Evolutionary conservation across 78 protist genomes (phyloP).

Genomic region (Dictyostelium intermedium): DNA sequence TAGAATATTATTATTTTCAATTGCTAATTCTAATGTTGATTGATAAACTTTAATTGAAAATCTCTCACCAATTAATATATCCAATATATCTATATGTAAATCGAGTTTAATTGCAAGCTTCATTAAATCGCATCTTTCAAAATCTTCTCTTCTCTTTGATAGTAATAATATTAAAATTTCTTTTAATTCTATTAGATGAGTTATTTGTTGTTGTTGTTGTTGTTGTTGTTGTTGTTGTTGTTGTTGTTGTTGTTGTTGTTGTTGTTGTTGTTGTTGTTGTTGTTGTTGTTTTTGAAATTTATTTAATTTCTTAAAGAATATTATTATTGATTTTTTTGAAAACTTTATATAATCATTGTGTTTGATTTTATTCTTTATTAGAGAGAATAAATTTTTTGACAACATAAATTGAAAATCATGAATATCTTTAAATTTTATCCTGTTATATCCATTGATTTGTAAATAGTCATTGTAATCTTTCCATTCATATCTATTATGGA

Average conservation of each 20-base stretch:
- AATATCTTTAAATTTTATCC: not conserved
- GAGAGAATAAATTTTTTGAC: not conserved
- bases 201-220: not conserved
- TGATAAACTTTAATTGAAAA: not conserved
- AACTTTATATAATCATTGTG: not conserved
- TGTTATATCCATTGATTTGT: not conserved
- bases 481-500: not conserved
- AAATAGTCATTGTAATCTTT: not conserved
- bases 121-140: not conserved
- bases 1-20: not conserved
- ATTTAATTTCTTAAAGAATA: not conserved
- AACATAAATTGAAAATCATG: not conserved
- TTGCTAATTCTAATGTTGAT: not conserved
- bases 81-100: not conserved
- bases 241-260: not conserved
- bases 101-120: not conserved
- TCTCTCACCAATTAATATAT: not conserved
- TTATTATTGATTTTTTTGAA: not conserved
- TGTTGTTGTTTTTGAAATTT: not conserved
- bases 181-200: not conserved
- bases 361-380: not conserved
- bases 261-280: not conserved
- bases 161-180: not conserved
- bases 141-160: not conserved
- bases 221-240: not conserved